phyloP scores from a whole-genome alignment of 2,329 filamentous ascomycete genomes.

The Phialophora expanda region DNA sequence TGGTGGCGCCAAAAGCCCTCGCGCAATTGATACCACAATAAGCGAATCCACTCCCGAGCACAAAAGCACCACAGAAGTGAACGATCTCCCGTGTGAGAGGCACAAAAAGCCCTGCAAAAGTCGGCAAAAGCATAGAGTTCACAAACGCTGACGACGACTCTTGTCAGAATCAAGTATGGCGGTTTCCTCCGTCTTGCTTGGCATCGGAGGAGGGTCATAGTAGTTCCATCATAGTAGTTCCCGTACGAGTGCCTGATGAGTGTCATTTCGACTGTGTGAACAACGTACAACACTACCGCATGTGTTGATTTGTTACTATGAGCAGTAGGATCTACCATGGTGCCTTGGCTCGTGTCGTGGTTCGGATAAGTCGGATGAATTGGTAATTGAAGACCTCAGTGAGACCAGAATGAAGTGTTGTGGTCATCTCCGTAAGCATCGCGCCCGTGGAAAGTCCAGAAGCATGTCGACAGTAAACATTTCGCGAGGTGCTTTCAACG shows the following conservation, averaged over 20 bases:
- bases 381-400: neutral
- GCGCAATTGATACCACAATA: constrained; percentile 1
- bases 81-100: constrained; percentile 2
- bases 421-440: constrained; percentile 9
- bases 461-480: neutral
- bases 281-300: neutral
- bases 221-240: neutral
- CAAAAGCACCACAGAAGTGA: neutral
- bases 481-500: neutral
- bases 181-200: constrained; percentile 25
- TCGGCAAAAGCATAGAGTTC: constrained; percentile 1
- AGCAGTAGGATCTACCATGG: constrained; percentile 2
- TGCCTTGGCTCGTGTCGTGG: constrained; percentile 16
- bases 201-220: constrained; percentile 7
- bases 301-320: constrained; percentile 1
- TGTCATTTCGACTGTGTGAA: constrained; percentile 2
- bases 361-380: constrained; percentile 26
- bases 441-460: neutral
- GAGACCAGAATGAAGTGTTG: neutral
- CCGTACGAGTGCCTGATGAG: constrained; percentile 1
- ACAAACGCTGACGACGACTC: constrained; percentile 28
- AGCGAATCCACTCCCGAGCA: constrained; percentile 6
- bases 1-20: constrained; percentile 11
- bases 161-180: constrained; percentile 25
- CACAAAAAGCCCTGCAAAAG: constrained; percentile 13